Base-by-base conservation (phyloP, 495 filamentous ascomycete genomes). In the Talaromyces ruber region DNA sequence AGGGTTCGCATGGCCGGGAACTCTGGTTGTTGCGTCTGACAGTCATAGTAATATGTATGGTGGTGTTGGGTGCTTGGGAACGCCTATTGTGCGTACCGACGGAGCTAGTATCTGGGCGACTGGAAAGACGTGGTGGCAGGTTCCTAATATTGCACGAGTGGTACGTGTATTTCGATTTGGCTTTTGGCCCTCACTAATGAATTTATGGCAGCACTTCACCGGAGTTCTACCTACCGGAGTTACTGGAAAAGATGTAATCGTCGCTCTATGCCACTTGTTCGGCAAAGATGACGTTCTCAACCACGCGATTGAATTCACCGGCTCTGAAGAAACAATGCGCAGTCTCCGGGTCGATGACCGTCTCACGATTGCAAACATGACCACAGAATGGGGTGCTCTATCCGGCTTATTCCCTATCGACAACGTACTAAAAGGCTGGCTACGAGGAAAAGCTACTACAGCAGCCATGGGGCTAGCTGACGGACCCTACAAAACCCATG, bases 231-330 rank as follows among this genome's bases (percentile, higher is more conserved):
- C 91, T 0, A 71, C 71, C 2, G 94, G 94, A 4, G 94, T 97
- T 1, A 93, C 91, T 0, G 93, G 92, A 50, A 98, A 98, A 74
- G 93, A 98, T 74, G 88, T 97, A 18, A 98, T 98, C 69, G 85
- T 98, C 18, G 88, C 91, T 0, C 78, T 98, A 2, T 96, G 92
- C 64, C 90, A 88, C 6, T 72, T 97, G 11, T 95, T 98, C 78
- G 89, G 90, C 70, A 84, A 88, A 28, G 91, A 95, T 66, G 90
- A 97, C 51, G 94, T 97, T 0, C 78, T 97, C 7, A 98, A 98
- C 73, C 92, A 97, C 74, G 87, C 87, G 9, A 88, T 98, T 65
- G 93, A 98, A 71, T 97, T 97, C 68, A 86, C 84, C 6, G 93
- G 92, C 0, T 84, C 87, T 0, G 84, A 88, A 64, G 80, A 91